Evolutionary conservation across 768 basidiomycete genomes (phyloP).

Genomic region (Pleurotus sapidus): DNA sequence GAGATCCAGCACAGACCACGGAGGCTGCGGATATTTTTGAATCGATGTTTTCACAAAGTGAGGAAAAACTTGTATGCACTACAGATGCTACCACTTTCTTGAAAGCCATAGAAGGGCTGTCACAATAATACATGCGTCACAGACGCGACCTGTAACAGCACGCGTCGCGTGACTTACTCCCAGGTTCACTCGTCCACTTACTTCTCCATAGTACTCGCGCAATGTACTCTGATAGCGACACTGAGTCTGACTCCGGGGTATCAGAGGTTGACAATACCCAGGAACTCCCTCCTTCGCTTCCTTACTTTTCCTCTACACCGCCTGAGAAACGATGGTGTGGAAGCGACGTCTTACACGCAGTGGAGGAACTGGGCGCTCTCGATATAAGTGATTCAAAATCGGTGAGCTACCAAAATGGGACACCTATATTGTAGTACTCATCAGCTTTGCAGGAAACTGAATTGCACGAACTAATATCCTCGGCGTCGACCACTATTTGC

Average conservation of each 20-base stretch:
- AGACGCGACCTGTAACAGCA: slow-evolving; percentile 1
- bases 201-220: background rate
- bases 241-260: slow-evolving; percentile 50
- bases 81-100: slow-evolving; percentile 56
- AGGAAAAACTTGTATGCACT: slow-evolving; percentile 48
- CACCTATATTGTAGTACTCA: too few species aligned
- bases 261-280: background rate
- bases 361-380: background rate
- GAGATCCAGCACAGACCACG: slow-evolving; percentile 39
- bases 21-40: slow-evolving; percentile 60
- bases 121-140: slow-evolving; percentile 12
- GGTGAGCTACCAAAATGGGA: too few species aligned
- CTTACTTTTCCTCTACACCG: background rate
- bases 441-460: slow-evolving; percentile 23
- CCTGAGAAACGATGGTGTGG: background rate
- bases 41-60: slow-evolving; percentile 58
- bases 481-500: slow-evolving; percentile 29
- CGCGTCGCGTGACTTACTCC: background rate
- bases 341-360: background rate
- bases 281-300: background rate
- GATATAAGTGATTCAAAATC: background rate
- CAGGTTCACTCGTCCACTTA: background rate
- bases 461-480: slow-evolving; percentile 29
- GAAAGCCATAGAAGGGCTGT: slow-evolving; percentile 54
- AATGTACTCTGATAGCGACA: slow-evolving; percentile 38